Percentiles rank a stretch among this genome's conserved stretches.
These are phyloP conservation scores for Talaromyces sp. DNA, from an alignment of 2,329 filamentous ascomycete genomes.

Conservation along the genomic window DNA sequence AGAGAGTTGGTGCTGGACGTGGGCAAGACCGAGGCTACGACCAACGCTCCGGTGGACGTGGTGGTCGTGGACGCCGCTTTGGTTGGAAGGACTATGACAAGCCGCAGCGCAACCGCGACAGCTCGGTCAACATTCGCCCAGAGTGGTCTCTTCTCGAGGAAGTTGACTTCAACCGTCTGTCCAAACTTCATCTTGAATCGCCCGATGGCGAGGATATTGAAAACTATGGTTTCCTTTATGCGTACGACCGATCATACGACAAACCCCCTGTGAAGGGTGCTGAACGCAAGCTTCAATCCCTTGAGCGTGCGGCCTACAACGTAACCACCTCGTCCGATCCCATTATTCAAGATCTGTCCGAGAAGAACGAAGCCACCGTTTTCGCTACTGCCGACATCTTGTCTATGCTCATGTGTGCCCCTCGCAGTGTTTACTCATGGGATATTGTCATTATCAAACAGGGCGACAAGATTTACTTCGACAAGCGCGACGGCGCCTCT, in stretches of 20 bases:
- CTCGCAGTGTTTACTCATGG: constrained; percentile 96
- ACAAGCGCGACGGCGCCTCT: constrained; percentile 93
- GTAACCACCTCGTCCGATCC: constrained; percentile 95
- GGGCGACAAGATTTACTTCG: constrained; percentile 95
- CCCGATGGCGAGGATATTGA: constrained; percentile 94
- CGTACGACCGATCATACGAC: constrained; percentile 94
- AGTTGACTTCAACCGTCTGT: constrained; percentile 93
- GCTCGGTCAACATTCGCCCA: constrained; percentile 90
- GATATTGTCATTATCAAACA: constrained; percentile 91
- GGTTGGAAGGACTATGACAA: constrained; percentile 99
- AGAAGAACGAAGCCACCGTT: constrained; percentile 92
- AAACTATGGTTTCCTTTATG: constrained; percentile 94
- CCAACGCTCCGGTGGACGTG: constrained; percentile 57
- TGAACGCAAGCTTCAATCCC: constrained; percentile 78
- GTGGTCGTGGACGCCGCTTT: constrained; percentile 74
- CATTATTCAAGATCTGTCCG: constrained; percentile 91
- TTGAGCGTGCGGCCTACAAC: constrained; percentile 96
- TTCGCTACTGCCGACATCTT: constrained; percentile 96
- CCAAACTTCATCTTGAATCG: constrained; percentile 92
- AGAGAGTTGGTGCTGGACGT: constrained; percentile 64
- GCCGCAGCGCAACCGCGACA: constrained; percentile 91
- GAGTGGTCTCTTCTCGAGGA: constrained; percentile 96
- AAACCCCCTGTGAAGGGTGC: constrained; percentile 85
- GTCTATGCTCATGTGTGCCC: constrained; percentile 98
- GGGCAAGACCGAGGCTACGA: constrained; percentile 67